Evolutionary conservation across 208 protist genomes (phyloP).

Genomic region (Leishmania tropica): DNA sequence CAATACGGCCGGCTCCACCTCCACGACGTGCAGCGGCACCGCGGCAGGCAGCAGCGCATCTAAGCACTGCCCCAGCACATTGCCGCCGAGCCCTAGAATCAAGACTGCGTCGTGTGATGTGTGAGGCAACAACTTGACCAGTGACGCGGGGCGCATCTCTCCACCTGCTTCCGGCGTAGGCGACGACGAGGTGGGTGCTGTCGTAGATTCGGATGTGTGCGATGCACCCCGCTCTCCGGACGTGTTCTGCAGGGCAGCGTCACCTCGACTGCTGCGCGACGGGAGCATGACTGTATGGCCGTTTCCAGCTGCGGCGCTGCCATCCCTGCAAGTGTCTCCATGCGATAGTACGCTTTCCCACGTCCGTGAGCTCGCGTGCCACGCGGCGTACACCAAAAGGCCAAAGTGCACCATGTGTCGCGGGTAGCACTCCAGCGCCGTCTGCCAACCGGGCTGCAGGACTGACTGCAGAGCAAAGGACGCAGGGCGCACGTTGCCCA

Average conservation of each 20-base stretch:
- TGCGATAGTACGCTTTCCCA: background rate
- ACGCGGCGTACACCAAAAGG: slow-evolving; percentile 51
- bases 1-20: slow-evolving; percentile 77
- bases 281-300: background rate
- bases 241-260: background rate
- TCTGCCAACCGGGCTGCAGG: slow-evolving; percentile 37
- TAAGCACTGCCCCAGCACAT: slow-evolving; percentile 79
- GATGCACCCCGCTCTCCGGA: background rate
- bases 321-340: background rate
- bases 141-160: background rate
- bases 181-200: background rate
- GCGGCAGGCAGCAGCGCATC: slow-evolving; percentile 45
- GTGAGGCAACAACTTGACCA: slow-evolving; percentile 22
- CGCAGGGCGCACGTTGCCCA: slow-evolving; percentile 10
- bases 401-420: slow-evolving; percentile 82
- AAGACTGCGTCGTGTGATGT: slow-evolving; percentile 46
- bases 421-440: slow-evolving; percentile 75
- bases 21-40: slow-evolving; percentile 73
- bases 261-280: background rate
- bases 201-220: background rate
- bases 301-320: background rate
- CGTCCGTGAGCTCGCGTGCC: slow-evolving; percentile 24
- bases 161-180: background rate
- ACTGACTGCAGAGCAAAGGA: slow-evolving; percentile 77
- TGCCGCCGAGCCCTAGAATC: slow-evolving; percentile 77